Percentiles rank a stretch among this genome's conserved stretches.
Evolutionary conservation across 2,329 filamentous ascomycete genomes (phyloP).

Genomic region (Fusarium neocosmosporiellum): DNA sequence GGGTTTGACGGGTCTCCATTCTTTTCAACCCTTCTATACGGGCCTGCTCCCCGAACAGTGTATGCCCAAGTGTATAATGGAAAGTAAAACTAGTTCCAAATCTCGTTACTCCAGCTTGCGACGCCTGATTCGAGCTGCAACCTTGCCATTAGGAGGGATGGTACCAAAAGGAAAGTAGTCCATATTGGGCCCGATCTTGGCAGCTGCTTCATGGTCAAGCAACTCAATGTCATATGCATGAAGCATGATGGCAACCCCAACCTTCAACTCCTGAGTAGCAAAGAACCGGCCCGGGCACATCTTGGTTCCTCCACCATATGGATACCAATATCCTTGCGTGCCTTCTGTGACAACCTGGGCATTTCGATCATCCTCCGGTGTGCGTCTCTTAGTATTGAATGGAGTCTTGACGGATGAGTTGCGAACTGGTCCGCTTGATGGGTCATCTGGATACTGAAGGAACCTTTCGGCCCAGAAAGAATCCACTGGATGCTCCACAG

Average conservation of each 20-base stretch:
- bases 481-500: constrained; percentile 22
- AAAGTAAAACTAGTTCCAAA: neutral
- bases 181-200: constrained; percentile 28
- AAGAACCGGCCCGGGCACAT: constrained; percentile 52
- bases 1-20: neutral
- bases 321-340: constrained; percentile 47
- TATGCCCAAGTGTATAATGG: neutral
- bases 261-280: constrained; percentile 49
- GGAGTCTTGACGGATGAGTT: neutral
- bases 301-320: constrained; percentile 48
- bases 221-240: constrained; percentile 47
- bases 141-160: constrained; percentile 31
- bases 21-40: neutral
- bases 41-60: no score
- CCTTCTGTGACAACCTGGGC: constrained; percentile 26
- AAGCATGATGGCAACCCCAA: constrained; percentile 46
- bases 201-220: constrained; percentile 10
- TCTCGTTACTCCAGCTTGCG: neutral
- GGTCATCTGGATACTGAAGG: constrained; percentile 30
- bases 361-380: constrained; percentile 7
- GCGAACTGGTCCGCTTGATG: constrained; percentile 29
- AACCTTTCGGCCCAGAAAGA: constrained; percentile 42
- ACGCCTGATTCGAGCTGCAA: constrained; percentile 26
- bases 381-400: neutral
- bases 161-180: constrained; percentile 40